These are phyloP conservation scores for Rhodotorula sphaerocarpa DNA, from an alignment of 768 basidiomycete genomes.

Conservation along the genomic window DNA sequence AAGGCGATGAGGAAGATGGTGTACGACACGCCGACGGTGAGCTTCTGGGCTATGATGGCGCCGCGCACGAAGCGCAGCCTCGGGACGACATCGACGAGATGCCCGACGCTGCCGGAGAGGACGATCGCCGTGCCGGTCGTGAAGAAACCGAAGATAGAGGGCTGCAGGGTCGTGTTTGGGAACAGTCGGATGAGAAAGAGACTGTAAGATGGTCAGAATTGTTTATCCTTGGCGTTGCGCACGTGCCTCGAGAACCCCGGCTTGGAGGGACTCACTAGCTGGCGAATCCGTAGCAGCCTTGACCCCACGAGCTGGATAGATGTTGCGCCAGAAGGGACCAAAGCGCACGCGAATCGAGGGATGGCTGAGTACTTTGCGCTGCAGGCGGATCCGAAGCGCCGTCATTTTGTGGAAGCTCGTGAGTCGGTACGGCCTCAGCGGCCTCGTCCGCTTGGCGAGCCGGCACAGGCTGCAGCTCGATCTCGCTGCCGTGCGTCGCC, in stretches of 20 bases:
- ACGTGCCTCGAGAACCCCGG: not conserved
- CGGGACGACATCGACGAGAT: slow-evolving; percentile 46
- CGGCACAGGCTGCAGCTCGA: too few species aligned
- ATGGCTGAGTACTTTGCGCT: not conserved
- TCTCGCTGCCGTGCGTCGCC: too few species aligned
- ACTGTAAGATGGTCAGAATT: not conserved
- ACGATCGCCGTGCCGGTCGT: slow-evolving; percentile 47
- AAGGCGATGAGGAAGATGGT: slow-evolving; percentile 43
- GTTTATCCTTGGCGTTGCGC: not conserved
- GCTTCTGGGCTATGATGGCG: slow-evolving; percentile 47
- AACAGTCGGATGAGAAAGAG: slow-evolving; percentile 48
- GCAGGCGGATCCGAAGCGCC: too few species aligned
- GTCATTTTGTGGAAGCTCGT: too few species aligned
- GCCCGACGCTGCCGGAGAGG: slow-evolving; percentile 47
- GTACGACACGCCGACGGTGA: slow-evolving; percentile 44
- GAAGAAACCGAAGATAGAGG: slow-evolving; percentile 50
- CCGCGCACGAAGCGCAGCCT: slow-evolving; percentile 46
- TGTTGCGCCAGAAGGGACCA: slow-evolving; percentile 25
- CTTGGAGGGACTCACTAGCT: not conserved
- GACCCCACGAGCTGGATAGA: slow-evolving; percentile 9
- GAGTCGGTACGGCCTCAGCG: too few species aligned
- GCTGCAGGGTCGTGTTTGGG: slow-evolving; percentile 49
- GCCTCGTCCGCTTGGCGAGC: too few species aligned
- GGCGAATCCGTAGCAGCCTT: not conserved
- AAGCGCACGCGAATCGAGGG: slow-evolving; percentile 17